A percentile compares a stretch with the other conserved stretches of the same genome.
phyloP scores from a whole-genome alignment of 164 flowering plant genomes.

The Vitis riparia region DNA sequence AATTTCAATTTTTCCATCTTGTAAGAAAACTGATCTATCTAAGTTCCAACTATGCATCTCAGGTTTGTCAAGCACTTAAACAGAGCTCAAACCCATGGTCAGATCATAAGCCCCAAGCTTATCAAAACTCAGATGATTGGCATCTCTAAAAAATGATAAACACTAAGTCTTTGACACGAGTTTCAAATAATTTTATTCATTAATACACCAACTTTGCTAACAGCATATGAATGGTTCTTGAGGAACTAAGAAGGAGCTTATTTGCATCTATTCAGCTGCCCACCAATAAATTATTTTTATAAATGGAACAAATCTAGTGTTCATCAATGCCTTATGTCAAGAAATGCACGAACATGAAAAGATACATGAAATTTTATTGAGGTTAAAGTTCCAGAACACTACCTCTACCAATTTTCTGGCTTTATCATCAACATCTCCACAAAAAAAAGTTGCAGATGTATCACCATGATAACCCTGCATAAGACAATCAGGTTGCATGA shows the following conservation, averaged over 20 bases:
- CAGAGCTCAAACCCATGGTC: not conserved
- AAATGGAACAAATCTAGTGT: too few species aligned
- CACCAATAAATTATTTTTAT: too few species aligned
- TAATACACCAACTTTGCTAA: too few species aligned
- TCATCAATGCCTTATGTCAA: not conserved
- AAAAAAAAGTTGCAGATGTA: slow-evolving; percentile 90
- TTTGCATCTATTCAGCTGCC: too few species aligned
- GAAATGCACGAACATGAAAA: not conserved
- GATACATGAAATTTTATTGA: not conserved
- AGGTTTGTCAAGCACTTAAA: not conserved
- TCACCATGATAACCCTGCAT: slow-evolving; percentile 96
- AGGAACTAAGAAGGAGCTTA: too few species aligned
- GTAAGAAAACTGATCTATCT: too few species aligned
- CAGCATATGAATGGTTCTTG: too few species aligned
- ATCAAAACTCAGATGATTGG: not conserved
- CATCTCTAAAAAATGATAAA: not conserved
- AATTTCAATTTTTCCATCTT: too few species aligned
- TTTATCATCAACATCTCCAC: slow-evolving; percentile 84
- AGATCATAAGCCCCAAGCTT: not conserved
- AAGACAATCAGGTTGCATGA: slow-evolving; percentile 7
- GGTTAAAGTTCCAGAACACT: slow-evolving; percentile 1
- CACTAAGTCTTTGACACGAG: not conserved
- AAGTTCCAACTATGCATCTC: too few species aligned
- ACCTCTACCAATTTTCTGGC: slow-evolving; percentile 87
- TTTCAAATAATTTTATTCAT: too few species aligned